A percentile compares a stretch with the other conserved stretches of the same genome.
Evolutionary conservation across 106 monocot genomes (phyloP).

Genomic region (Dioscorea alata): DNA sequence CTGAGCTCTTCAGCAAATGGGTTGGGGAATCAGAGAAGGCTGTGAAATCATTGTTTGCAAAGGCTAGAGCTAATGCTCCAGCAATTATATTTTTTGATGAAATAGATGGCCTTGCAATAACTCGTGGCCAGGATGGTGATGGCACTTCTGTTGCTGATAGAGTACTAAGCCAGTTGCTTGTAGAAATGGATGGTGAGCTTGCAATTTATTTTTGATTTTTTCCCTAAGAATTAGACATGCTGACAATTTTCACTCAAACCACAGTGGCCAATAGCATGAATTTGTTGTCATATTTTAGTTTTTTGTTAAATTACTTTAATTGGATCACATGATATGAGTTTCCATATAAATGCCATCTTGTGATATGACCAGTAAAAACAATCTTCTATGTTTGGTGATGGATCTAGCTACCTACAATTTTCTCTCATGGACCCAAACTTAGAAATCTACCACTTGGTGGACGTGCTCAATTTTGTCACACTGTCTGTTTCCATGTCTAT

Average conservation of each 20-base stretch:
- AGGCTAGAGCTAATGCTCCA: conserved; percentile 89
- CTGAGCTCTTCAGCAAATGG: conserved; percentile 97
- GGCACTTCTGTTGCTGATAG: conserved; percentile 81
- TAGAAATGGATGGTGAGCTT: conserved; percentile 88
- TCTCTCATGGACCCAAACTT: too few species aligned
- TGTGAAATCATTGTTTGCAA: conserved; percentile 78
- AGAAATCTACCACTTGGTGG: too few species aligned
- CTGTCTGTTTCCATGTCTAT: too few species aligned
- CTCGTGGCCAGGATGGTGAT: conserved; percentile 78
- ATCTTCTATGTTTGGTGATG: too few species aligned
- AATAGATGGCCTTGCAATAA: conserved; percentile 89
- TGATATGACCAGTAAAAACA: too few species aligned
- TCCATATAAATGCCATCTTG: too few species aligned
- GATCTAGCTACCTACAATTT: too few species aligned
- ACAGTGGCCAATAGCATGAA: not conserved
- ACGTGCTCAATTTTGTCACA: too few species aligned
- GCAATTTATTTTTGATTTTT: not conserved
- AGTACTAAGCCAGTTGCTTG: conserved; percentile 83
- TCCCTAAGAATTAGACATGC: not conserved
- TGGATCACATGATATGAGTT: too few species aligned
- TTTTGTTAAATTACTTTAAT: too few species aligned
- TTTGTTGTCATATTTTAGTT: too few species aligned
- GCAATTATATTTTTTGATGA: conserved; percentile 99
- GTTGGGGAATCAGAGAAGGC: conserved; percentile 99
- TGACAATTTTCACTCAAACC: not conserved